A percentile compares a stretch with the other conserved stretches of the same genome.
Evolutionary conservation across 306 rosid species (phyloP).

Genomic region (Vigna radiata): DNA sequence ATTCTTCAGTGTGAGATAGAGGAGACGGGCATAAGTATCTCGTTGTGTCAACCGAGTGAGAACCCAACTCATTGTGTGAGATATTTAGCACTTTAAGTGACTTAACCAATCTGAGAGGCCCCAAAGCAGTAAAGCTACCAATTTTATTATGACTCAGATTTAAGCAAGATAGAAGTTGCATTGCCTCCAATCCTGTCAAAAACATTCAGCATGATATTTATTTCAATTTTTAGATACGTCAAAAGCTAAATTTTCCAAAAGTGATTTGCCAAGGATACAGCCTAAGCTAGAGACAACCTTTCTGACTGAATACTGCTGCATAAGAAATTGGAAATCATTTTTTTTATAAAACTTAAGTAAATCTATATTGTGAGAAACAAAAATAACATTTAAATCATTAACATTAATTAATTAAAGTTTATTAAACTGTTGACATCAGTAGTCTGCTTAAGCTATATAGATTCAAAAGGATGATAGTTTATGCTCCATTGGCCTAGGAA

Average conservation of each 20-base stretch:
- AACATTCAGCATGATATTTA: slow-evolving; percentile 32
- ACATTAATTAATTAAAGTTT: slow-evolving; percentile 18
- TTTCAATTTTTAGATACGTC: slow-evolving; percentile 19
- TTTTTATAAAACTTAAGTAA: slow-evolving; percentile 5
- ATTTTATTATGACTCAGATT: slow-evolving; percentile 82
- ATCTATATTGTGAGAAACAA: slow-evolving; percentile 24
- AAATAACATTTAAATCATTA: neutral
- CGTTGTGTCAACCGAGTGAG: slow-evolving; percentile 71
- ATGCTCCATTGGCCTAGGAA: neutral
- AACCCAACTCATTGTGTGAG: slow-evolving; percentile 75
- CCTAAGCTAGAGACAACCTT: slow-evolving; percentile 26
- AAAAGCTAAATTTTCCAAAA: slow-evolving; percentile 10
- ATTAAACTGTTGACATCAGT: slow-evolving; percentile 30
- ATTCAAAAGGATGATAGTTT: neutral
- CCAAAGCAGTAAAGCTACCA: slow-evolving; percentile 73
- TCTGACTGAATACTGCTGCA: neutral
- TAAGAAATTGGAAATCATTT: slow-evolving; percentile 13
- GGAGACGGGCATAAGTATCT: slow-evolving; percentile 82
- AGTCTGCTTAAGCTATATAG: slow-evolving; percentile 13
- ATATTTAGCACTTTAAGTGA: slow-evolving; percentile 74
- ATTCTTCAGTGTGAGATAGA: slow-evolving; percentile 70
- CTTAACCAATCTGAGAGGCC: slow-evolving; percentile 65
- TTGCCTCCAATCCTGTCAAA: slow-evolving; percentile 83
- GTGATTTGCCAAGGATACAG: slow-evolving; percentile 19
- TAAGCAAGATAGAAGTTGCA: slow-evolving; percentile 85